Conservation (phyloP, 1,139 yeast genomes). For the Yamadazyma dushanensis region DNA sequence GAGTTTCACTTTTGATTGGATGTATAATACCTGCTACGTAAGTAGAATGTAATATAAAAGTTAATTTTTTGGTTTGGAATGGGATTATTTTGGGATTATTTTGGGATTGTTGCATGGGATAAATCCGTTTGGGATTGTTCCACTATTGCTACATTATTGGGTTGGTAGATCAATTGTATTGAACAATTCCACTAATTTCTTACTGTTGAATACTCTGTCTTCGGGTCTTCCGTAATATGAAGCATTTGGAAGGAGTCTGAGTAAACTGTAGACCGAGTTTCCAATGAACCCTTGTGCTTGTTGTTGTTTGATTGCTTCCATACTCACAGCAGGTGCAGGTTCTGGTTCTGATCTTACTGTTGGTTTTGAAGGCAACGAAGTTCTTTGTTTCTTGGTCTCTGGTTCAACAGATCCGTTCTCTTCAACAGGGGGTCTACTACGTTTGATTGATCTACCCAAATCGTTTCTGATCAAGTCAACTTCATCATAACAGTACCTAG, state of each 20-base stretch:
- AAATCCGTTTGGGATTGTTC: too few relatives aligned
- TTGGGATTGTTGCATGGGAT: too few relatives aligned
- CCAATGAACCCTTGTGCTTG: slow-evolving; percentile 39
- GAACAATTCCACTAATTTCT: slow-evolving; percentile 42
- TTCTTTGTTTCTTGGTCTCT: slow-evolving; percentile 22
- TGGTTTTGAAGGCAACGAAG: slow-evolving; percentile 15
- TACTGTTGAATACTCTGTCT: slow-evolving; percentile 41
- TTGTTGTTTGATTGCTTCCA: slow-evolving; percentile 9
- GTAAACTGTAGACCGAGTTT: slow-evolving; percentile 52
- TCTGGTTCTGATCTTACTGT: slow-evolving; percentile 9
- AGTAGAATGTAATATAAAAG: not conserved
- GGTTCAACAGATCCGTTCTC: slow-evolving; percentile 17
- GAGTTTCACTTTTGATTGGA: slow-evolving; percentile 20
- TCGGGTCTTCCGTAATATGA: slow-evolving; percentile 44
- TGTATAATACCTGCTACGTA: not conserved
- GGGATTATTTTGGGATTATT: too few relatives aligned
- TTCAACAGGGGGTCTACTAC: slow-evolving; percentile 8
- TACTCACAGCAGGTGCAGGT: slow-evolving; percentile 3
- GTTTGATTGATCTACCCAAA: slow-evolving; percentile 29
- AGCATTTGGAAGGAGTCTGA: slow-evolving; percentile 54
- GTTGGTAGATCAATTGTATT: slow-evolving; percentile 18
- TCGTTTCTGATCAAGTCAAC: slow-evolving; percentile 50
- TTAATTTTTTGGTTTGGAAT: not conserved
- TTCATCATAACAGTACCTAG: slow-evolving; percentile 44
- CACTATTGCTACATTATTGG: too few relatives aligned